Evolutionary conservation across 371 early-diverging fungal genomes (phyloP), one percentile per base, ranked within the genome.

Genomic region (Enterospora canceri): DNA sequence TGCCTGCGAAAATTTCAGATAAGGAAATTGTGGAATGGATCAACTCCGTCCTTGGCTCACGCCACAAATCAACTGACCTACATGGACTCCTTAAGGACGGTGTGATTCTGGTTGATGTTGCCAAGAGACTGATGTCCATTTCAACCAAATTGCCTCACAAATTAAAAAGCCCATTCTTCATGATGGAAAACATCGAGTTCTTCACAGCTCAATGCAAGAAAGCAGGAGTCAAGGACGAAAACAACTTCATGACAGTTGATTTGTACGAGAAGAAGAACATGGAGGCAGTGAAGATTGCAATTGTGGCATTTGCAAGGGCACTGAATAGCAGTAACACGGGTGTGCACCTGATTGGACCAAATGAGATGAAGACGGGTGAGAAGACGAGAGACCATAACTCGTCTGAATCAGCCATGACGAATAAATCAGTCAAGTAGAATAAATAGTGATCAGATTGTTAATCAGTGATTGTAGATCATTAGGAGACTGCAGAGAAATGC

Each of bases 191-290:
- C 76, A 89, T 90, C 74, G 83, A 84, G 61, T 80, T 75, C 56
- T 91, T 91, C 78, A 82, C 90, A 54, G 73, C 80, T 54, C 65
- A 59, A 0, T 83, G 84, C n/a, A 81, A 85, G 26, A 85, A 84
- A 54, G 77, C 80, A 63, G 89, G 89, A 33, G 86, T 87, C 23
- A 87, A 87, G 2, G 84, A 85, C 56, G 81, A 83, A 65, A 90
- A 91, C 64, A 80, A 86, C 18, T 91, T 91, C 78, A 88, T 88
- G 80, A 90, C 92, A 2, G 83, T 89, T 30, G 92, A 91, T 74
- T 79, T 91, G 54, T 89, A 84, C 71, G 91, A 91, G 70, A 83
- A 83, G 74, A 90, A 89, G 78, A 88, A 90, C 77, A 82, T 85
- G 69, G 83, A 82, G 19, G 88, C 88, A 75, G 86, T 89, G 34